Conservation (phyloP, 257 asterid genomes). For the Mentha longifolia region DNA sequence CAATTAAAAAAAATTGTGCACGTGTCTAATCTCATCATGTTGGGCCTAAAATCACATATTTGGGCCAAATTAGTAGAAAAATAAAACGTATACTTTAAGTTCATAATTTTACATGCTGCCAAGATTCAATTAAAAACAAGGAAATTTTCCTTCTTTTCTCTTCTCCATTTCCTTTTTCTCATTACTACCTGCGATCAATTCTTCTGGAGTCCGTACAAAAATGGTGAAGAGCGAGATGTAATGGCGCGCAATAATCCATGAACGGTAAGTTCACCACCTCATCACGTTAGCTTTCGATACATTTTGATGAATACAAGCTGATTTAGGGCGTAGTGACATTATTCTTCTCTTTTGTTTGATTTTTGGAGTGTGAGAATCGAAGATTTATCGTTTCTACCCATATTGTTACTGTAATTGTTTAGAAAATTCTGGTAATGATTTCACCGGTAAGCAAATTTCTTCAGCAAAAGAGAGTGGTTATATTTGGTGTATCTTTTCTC, state of each 20-base stretch:
- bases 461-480: background rate
- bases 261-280: slow-evolving; percentile 34
- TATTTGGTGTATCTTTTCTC: background rate
- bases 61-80: no score
- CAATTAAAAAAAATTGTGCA: no score
- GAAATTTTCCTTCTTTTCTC: no score
- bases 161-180: no score
- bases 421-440: slow-evolving; percentile 2
- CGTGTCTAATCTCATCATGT: no score
- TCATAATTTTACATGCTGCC: no score
- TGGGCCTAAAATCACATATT: no score
- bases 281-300: background rate
- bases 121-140: no score
- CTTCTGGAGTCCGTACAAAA: background rate
- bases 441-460: background rate
- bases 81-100: no score
- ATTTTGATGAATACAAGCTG: slow-evolving; percentile 9
- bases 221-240: slow-evolving; percentile 10
- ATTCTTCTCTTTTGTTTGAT: background rate
- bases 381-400: background rate
- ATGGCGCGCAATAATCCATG: background rate
- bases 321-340: background rate
- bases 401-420: background rate
- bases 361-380: background rate
- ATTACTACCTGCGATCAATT: no score